Conservation (phyloP, 2,329 filamentous ascomycete species). For the Lecanicillium sp. region DNA sequence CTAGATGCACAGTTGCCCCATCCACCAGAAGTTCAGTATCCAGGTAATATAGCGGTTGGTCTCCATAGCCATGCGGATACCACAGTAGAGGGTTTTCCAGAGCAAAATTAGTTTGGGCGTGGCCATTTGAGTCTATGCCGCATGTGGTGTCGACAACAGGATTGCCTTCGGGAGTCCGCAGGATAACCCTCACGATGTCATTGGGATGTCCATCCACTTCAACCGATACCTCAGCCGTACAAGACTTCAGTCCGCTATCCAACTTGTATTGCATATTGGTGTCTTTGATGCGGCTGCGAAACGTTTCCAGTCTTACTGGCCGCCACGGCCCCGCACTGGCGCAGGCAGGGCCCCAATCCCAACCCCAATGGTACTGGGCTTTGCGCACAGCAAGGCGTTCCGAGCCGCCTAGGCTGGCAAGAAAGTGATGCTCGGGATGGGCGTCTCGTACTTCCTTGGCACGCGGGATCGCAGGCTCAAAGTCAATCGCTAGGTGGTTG, state of each 20-base stretch:
- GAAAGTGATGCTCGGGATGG: constrained; percentile 42
- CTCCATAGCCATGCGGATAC: constrained; percentile 64
- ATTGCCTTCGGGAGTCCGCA: background rate
- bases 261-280: constrained; percentile 53
- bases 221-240: constrained; percentile 38
- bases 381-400: constrained; percentile 33
- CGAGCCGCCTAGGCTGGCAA: constrained; percentile 37
- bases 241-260: constrained; percentile 42
- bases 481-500: constrained; percentile 44
- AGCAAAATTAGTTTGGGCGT: constrained; percentile 16
- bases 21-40: constrained; percentile 34
- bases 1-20: constrained; percentile 38
- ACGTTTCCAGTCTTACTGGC: constrained; percentile 58
- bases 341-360: constrained; percentile 58
- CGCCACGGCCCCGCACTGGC: constrained; percentile 60
- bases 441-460: constrained; percentile 39
- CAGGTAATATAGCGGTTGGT: constrained; percentile 59
- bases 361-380: constrained; percentile 59
- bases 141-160: background rate
- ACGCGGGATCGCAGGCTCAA: constrained; percentile 42
- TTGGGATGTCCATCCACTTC: constrained; percentile 35
- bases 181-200: constrained; percentile 35
- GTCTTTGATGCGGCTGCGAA: constrained; percentile 52
- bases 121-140: background rate
- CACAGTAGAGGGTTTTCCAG: constrained; percentile 54